Evolutionary conservation across 2,329 filamentous ascomycete genomes (phyloP), one percentile per base, ranked within the genome.

Genomic region (Scolecobasidium constrictum): DNA sequence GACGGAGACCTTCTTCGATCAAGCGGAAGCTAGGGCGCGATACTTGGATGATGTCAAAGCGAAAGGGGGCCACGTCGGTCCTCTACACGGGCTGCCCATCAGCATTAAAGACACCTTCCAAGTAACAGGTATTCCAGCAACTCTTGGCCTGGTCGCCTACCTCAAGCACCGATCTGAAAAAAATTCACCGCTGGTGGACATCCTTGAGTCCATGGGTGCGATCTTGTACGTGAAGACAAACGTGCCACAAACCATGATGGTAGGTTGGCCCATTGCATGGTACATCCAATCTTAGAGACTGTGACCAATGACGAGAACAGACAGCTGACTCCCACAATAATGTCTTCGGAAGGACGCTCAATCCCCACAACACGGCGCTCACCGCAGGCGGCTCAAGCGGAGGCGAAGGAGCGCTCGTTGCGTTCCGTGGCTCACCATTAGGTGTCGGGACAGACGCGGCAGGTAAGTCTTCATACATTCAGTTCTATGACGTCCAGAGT

Each of bases 321-420:
- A 59, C 54, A 2, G 56, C 54, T 11, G 78, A 82, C 53, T 71
- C 67, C 4, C 66, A 73, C 31, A 81, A 78, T 55, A 71, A 79
- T 51, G 53, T 81, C 16, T 77, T 77, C 44, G 78, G 78, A 2
- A 68, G 73, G 22, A 75, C 75, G 0, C 59, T 81, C 3, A 83
- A 82, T 52, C 80, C 81, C 0, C 63, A 71, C 44, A 81, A 81
- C 46, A 66, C 73, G 1, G 61, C 67, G 16, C 63, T 78, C 22
- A 77, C 73, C 0, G 68, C 76, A 0, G 81, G 81, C 4, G 81
- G 82, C 2, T 77, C 71, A 6, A 76, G 73, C 0, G 81, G 81
- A 7, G 81, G 81, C 11, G 78, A 83, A 54, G 77, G 69, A 0
- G 75, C 72, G 0, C 56, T 81, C 7, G 51, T 81, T 16, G 72